Evolutionary conservation across 495 filamentous ascomycete genomes (phyloP).

Genomic region (Antarctomyces pellizariae): DNA sequence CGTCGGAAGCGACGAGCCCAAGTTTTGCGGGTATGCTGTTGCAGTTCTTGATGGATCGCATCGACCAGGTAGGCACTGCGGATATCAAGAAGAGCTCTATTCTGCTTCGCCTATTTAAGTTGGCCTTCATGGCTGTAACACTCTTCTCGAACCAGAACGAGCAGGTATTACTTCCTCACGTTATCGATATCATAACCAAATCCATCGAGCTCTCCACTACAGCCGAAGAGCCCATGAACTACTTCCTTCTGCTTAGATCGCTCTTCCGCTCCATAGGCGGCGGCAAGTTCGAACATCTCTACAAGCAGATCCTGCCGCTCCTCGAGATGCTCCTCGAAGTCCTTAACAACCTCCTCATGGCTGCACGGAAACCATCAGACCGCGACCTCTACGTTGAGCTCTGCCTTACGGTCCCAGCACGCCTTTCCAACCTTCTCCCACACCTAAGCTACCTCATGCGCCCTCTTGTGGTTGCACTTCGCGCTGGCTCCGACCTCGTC

Average conservation of each 20-base stretch:
- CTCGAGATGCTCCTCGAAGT: slow-evolving; percentile 95
- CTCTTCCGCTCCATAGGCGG: slow-evolving; percentile 93
- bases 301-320: slow-evolving; percentile 90
- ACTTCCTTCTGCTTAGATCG: slow-evolving; percentile 79
- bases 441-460: slow-evolving; percentile 95
- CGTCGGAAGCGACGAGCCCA: slow-evolving; percentile 89
- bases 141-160: slow-evolving; percentile 89
- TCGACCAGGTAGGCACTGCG: slow-evolving; percentile 80
- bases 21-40: slow-evolving; percentile 96
- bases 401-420: slow-evolving; percentile 82
- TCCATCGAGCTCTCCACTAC: slow-evolving; percentile 89
- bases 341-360: slow-evolving; percentile 75
- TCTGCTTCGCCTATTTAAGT: slow-evolving; percentile 82
- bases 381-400: slow-evolving; percentile 94
- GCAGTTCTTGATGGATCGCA: slow-evolving; percentile 87
- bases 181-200: slow-evolving; percentile 85
- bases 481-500: slow-evolving; percentile 78
- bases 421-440: slow-evolving; percentile 87
- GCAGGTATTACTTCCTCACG: slow-evolving; percentile 81
- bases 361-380: slow-evolving; percentile 71
- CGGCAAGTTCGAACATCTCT: slow-evolving; percentile 87
- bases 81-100: slow-evolving; percentile 82
- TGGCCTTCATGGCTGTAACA: slow-evolving; percentile 98
- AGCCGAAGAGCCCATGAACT: slow-evolving; percentile 95
- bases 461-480: slow-evolving; percentile 79